Conservation (phyloP, 805 yeast genomes). For the Kazachstania africana region DNA sequence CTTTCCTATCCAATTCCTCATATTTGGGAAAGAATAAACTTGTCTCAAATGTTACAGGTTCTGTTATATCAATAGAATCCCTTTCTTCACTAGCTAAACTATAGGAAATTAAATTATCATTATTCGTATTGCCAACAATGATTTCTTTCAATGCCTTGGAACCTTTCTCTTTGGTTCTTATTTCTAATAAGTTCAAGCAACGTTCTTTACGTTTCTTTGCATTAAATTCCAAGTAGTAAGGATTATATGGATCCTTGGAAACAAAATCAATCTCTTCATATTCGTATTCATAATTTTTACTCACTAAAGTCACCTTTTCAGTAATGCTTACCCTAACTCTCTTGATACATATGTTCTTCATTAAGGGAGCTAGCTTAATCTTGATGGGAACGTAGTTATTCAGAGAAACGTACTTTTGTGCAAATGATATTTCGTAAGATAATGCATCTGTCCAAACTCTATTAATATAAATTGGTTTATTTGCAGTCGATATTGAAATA, state of each 20-base stretch:
- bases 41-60: constrained; percentile 20
- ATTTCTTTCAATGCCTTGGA: constrained; percentile 49
- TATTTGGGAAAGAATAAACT: constrained; percentile 20
- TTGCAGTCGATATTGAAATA: constrained; percentile 30
- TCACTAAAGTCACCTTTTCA: constrained; percentile 53
- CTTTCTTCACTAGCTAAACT: constrained; percentile 21
- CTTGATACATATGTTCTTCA: constrained; percentile 49
- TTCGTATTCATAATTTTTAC: constrained; percentile 42
- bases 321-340: constrained; percentile 54
- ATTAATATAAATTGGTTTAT: constrained; percentile 68
- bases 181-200: constrained; percentile 47
- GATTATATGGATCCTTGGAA: constrained; percentile 22
- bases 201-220: constrained; percentile 34
- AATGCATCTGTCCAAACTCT: constrained; percentile 63
- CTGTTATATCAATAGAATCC: constrained; percentile 8
- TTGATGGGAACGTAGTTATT: constrained; percentile 50
- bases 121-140: constrained; percentile 36
- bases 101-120: constrained; percentile 50
- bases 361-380: constrained; percentile 55
- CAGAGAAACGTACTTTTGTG: constrained; percentile 54
- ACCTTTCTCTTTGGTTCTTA: constrained; percentile 42
- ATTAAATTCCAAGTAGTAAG: constrained; percentile 24
- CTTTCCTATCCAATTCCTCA: constrained; percentile 12
- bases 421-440: constrained; percentile 60
- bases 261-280: constrained; percentile 37